Base-by-base conservation (phyloP, 2,329 filamentous ascomycete species). In the Pseudovirgaria hyperparasitica region DNA sequence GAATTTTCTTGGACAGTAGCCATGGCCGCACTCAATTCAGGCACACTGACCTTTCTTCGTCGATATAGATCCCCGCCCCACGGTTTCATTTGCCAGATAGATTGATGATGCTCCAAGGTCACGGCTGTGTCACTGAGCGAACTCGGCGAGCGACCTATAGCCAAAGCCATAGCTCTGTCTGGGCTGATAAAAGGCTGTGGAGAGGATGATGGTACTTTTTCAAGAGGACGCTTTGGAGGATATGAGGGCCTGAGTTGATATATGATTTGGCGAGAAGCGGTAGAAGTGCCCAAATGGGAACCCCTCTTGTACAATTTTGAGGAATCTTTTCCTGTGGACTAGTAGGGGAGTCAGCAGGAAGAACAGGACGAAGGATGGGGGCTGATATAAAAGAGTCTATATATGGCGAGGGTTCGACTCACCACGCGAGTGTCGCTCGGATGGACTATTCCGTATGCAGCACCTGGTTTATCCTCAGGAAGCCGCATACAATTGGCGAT, bases 401-500 rank as follows among this genome's bases (percentile, higher is more conserved):
- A 8, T 8, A 8, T 20, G 19, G 27, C 30, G 28, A 19, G 29
- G 26, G 23, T 10, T 26, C 14, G 20, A 18, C 14, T 23, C 18
- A 23, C 10, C 16, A 9, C n/a, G 12, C 14, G 29, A 17, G 22
- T 10, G 5, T 11, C 19, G n/a, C n/a, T n/a, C n/a, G n/a, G n/a
- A n/a, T n/a, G n/a, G n/a, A n/a, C n/a, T n/a, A n/a, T n/a, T n/a
- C n/a, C n/a, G n/a, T n/a, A n/a, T n/a, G n/a, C n/a, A 50, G 51
- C 40, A 33, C 41, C 40, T 27, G 42, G 39, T 31, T 38, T 46
- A 29, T 45, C 40, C 39, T 42, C 40, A 27, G 42, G 42, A 22
- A 38, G 44, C 28, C 53, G 48, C 38, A 56, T 53, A 48, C 52
- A 55, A 48, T 52, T 54, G 44, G 54, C 51, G 40, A 57, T 57